Evolutionary conservation across 2,329 filamentous ascomycete species (phyloP), one percentile per base, ranked within the genome.

Genomic region (Monilinia polystroma): DNA sequence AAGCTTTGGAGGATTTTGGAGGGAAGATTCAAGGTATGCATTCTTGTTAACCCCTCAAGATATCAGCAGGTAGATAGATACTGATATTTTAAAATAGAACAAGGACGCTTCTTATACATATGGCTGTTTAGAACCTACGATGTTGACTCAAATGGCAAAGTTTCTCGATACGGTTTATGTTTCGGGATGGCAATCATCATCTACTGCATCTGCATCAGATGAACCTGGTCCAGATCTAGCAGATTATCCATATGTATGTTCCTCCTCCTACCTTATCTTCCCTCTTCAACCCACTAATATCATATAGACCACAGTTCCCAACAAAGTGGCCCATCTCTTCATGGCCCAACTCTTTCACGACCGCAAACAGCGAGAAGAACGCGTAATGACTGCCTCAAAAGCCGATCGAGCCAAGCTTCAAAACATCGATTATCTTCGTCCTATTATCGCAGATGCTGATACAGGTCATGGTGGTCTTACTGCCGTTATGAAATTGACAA

Each of bases 341-440:
- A 93, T 96, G 87, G 94, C 95, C 18, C 95, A 99, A 81, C 88
- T 98, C 67, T 99, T 99, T 90, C 95, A 99, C 82, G 95, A 99
- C 85, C 91, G 95, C 76, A 99, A 99, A 82, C 95, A 99, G 81
- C 90, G 95, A 72, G 93, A 98, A 79, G 95, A 98, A 80, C 92
- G 95, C 68, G 81, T 98, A 63, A 90, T 87, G 71, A 88, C 75
- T 85, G 71, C 69, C 10, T 87, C 93, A 38, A 90, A 90, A 77
- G 82, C 84, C 32, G 84, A 93, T 76, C 91, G 95, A 66, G 80
- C 81, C 72, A 89, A 87, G 70, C 81, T 95, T 62, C 82, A 90
- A 69, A 95, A 96, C 78, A 83, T 93, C 75, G 95, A 99, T 81
- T 99, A 95, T 81, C 88, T 99, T 58, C 90, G 95, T 26, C 95